Conservation (phyloP, 495 filamentous ascomycete species). For the Cercophora scortea region DNA sequence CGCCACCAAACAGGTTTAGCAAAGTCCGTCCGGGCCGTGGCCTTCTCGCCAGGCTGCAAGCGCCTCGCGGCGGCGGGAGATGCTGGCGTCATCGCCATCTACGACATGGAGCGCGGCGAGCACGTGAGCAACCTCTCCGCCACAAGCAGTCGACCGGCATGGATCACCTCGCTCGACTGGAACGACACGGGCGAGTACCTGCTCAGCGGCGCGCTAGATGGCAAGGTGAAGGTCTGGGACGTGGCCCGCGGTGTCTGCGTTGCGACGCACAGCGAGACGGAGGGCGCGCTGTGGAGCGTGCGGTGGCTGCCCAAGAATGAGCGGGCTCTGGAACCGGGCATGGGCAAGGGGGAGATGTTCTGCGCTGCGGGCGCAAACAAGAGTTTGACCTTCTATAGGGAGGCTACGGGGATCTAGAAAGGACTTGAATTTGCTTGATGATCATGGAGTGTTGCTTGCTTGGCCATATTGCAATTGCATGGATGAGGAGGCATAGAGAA, state of each 20-base stretch:
- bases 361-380: conserved; percentile 73
- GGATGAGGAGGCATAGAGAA: neutral
- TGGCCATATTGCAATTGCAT: neutral
- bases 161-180: conserved; percentile 88
- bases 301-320: conserved; percentile 77
- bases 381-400: conserved; percentile 82
- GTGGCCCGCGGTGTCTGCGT: conserved; percentile 76
- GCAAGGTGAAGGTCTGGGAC: conserved; percentile 93
- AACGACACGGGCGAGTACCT: conserved; percentile 90
- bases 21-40: conserved; percentile 72
- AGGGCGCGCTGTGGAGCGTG: conserved; percentile 77
- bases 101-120: conserved; percentile 85
- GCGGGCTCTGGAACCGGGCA: conserved; percentile 26
- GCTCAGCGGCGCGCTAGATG: conserved; percentile 79
- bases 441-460: no score
- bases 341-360: conserved; percentile 72
- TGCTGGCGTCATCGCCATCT: conserved; percentile 78
- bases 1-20: conserved; percentile 55
- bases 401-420: conserved; percentile 66
- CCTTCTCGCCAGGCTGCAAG: conserved; percentile 78
- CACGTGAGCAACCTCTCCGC: conserved; percentile 80
- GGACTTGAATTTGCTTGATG: no score
- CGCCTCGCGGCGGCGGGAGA: conserved; percentile 91
- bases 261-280: conserved; percentile 86
- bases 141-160: conserved; percentile 51